Conservation (phyloP, 345 rosid genomes). For the Linum lewisii region DNA sequence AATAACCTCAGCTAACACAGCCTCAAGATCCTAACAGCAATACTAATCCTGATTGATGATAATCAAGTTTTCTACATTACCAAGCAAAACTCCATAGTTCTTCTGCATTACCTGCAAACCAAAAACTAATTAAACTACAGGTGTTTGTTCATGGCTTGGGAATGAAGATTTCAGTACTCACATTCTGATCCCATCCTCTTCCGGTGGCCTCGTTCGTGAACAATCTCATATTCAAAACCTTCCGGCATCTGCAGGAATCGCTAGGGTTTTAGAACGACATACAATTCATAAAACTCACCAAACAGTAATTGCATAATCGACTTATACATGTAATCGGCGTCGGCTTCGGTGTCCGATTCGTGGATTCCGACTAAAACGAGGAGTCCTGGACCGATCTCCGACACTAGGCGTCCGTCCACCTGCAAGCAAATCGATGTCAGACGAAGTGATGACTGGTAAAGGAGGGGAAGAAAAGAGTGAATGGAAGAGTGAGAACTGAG, state of each 20-base stretch:
- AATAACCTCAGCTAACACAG: conserved; percentile 1
- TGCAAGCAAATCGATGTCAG: conserved; percentile 12
- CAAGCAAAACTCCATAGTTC: conserved; percentile 62
- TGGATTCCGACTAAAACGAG: conserved; percentile 74
- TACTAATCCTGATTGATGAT: background rate
- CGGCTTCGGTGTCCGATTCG: conserved; percentile 64
- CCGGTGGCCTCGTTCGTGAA: conserved; percentile 70
- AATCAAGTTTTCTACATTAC: conserved; percentile 17
- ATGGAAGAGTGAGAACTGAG: background rate
- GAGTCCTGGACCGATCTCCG: conserved; percentile 84
- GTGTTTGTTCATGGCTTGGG: background rate
- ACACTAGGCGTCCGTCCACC: conserved; percentile 69
- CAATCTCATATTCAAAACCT: conserved; percentile 82
- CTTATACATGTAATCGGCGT: conserved; percentile 73
- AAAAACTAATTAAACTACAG: background rate
- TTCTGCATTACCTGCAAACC: conserved; percentile 76
- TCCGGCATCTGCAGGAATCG: conserved; percentile 46
- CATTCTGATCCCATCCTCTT: conserved; percentile 83
- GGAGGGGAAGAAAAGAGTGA: background rate
- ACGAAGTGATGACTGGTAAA: background rate
- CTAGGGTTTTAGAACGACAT: too few species aligned
- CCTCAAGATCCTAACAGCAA: background rate
- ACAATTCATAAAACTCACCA: too few species aligned
- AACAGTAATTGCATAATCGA: background rate
- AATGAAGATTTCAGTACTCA: conserved; percentile 19